Evolutionary conservation across 2,329 filamentous ascomycete species (phyloP).

Genomic region (Aspergillus fumigatiaffinis): DNA sequence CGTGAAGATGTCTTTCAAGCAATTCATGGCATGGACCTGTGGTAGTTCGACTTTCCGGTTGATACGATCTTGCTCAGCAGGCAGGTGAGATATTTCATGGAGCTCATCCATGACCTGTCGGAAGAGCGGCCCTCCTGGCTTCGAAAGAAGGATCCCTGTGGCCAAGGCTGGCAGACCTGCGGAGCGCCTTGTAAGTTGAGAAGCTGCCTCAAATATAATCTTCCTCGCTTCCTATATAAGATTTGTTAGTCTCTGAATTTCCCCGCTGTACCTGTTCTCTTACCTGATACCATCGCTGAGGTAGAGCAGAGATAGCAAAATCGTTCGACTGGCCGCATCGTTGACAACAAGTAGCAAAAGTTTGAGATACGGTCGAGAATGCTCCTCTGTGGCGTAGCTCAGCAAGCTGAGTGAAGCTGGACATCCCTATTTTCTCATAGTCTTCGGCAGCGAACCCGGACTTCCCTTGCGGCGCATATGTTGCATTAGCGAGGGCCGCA

Average conservation of each 20-base stretch:
- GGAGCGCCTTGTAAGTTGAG: constrained; percentile 79
- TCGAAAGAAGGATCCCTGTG: constrained; percentile 66
- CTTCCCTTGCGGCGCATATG: constrained; percentile 43
- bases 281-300: constrained; percentile 69
- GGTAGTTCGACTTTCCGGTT: constrained; percentile 58
- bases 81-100: constrained; percentile 34
- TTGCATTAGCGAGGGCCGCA: constrained; percentile 54
- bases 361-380: constrained; percentile 87
- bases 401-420: constrained; percentile 79
- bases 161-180: constrained; percentile 88
- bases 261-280: constrained; percentile 15
- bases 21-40: constrained; percentile 94
- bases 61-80: constrained; percentile 25
- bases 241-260: constrained; percentile 13
- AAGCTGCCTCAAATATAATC: constrained; percentile 70
- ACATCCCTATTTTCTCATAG: constrained; percentile 63
- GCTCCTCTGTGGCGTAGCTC: constrained; percentile 85
- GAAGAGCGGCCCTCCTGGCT: constrained; percentile 51
- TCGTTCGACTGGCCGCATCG: constrained; percentile 54
- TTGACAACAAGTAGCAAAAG: constrained; percentile 77
- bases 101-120: constrained; percentile 40
- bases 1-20: constrained; percentile 85
- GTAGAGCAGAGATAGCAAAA: constrained; percentile 43
- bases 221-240: constrained; percentile 49
- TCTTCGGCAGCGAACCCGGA: constrained; percentile 51